Base-by-base conservation (phyloP, 768 basidiomycete species). In the Kwoniella mangroviensis region DNA sequence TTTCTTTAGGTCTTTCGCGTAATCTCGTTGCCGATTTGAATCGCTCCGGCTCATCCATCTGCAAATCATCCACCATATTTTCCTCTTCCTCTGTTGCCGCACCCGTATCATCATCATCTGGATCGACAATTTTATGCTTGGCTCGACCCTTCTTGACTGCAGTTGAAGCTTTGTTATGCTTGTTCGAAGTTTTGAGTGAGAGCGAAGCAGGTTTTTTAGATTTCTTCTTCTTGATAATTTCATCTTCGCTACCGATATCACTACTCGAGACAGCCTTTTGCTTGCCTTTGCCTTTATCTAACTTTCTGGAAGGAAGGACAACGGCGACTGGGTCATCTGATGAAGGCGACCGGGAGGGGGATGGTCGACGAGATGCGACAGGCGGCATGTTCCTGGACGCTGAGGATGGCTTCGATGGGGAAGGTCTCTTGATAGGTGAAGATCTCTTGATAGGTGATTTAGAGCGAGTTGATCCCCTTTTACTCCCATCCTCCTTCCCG, bases 11-110 rank as follows among this genome's bases (percentile, higher is more conserved):
- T 22, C 56, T 63, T 22, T 67, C 40, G 11, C 79, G 67, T 6
- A 80, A 65, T 4, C 77, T 68, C 42, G 75, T 65, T 7, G 54
- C 42, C 17, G 59, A 72, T 42, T 75, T 80, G 73, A 80, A 80
- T 17, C 79, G 67, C 22, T 77, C 77, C 2, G 80, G 78, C 58
- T 78, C 71, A 63, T 83, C 82, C 71, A 81, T 69, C 43, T 75
- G 71, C 21, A 83, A 58, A 40, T 81, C 79, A 21, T 69, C 73
- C 3, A 76, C 53, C 24, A 75, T 65, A 61, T 78, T 75, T 43
- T 77, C 76, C 56, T 73, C 73, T 11, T 66, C 71, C 5, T 72
- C 72, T 0, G 70, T 75, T 21, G 57, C 68, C 2, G 61, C 64
- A 19, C 72, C 73, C 1, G 45, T 65, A 26, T 64, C 65, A 1